A percentile compares a stretch with the other conserved stretches of the same genome.
Evolutionary conservation across 306 rosid species (phyloP).

Genomic region (Hylodesmum podocarpum): DNA sequence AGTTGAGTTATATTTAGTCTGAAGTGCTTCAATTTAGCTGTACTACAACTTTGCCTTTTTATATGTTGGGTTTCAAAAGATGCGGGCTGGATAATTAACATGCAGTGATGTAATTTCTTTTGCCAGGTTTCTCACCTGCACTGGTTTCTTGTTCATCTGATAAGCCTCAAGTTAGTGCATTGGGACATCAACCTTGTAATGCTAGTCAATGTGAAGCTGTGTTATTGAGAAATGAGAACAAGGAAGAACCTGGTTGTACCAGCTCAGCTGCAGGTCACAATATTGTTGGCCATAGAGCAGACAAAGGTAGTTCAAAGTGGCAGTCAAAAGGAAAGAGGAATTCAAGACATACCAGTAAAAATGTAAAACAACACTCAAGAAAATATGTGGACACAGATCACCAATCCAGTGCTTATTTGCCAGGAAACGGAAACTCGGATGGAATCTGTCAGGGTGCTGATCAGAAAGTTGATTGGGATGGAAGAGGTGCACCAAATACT

Average conservation of each 20-base stretch:
- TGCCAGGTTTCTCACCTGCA: slow-evolving; percentile 52
- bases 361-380: slow-evolving; percentile 57
- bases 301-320: slow-evolving; percentile 87
- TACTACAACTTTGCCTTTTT: slow-evolving; percentile 16
- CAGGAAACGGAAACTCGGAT: slow-evolving; percentile 45
- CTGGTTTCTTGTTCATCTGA: slow-evolving; percentile 51
- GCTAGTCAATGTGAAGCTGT: slow-evolving; percentile 47
- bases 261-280: slow-evolving; percentile 52
- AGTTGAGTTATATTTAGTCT: not conserved
- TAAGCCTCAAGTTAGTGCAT: slow-evolving; percentile 44
- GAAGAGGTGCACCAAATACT: slow-evolving; percentile 31
- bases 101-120: slow-evolving; percentile 32
- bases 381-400: slow-evolving; percentile 50
- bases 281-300: slow-evolving; percentile 45
- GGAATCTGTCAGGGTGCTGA: slow-evolving; percentile 45
- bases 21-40: slow-evolving; percentile 21
- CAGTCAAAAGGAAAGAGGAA: slow-evolving; percentile 94
- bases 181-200: slow-evolving; percentile 54
- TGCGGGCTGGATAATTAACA: slow-evolving; percentile 18
- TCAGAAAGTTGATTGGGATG: slow-evolving; percentile 54
- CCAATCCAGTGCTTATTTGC: slow-evolving; percentile 43
- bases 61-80: slow-evolving; percentile 4
- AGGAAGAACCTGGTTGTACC: slow-evolving; percentile 56
- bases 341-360: slow-evolving; percentile 62
- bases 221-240: slow-evolving; percentile 46